phyloP scores from a whole-genome alignment of 352 stramenopile species.

The Paralagenidium karlingii region DNA sequence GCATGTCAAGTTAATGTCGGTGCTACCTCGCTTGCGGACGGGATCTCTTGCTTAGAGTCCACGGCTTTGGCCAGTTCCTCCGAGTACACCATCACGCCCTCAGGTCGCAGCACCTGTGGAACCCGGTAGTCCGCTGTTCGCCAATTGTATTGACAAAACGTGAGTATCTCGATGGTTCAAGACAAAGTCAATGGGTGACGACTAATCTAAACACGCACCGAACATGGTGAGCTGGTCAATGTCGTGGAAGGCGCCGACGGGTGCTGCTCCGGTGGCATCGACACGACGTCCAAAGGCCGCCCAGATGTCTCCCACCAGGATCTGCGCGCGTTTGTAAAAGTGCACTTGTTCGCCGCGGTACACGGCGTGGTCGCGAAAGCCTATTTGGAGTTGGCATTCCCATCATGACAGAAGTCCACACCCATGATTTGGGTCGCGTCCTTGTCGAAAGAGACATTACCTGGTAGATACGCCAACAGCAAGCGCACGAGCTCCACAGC shows the following conservation, averaged over 20 bases:
- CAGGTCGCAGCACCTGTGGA: conserved; percentile 56
- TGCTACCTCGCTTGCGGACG: conserved; percentile 42
- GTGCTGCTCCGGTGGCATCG: too few relatives aligned
- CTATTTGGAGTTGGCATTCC: conserved; percentile 2
- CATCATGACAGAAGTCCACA: too few relatives aligned
- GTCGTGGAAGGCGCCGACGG: conserved; percentile 62
- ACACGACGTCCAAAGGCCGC: conserved; percentile 63
- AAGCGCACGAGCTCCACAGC: conserved; percentile 49
- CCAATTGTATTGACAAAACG: neutral
- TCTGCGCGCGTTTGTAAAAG: conserved; percentile 86
- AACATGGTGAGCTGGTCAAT: conserved; percentile 85
- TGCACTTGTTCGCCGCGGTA: conserved; percentile 76
- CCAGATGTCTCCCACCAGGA: conserved; percentile 81
- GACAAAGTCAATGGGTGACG: neutral
- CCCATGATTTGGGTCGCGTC: too few relatives aligned
- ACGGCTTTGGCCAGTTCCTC: conserved; percentile 25
- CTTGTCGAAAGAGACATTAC: conserved; percentile 4
- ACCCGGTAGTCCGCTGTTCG: conserved; percentile 76
- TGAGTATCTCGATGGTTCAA: neutral
- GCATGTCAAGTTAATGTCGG: neutral
- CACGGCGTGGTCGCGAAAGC: conserved; percentile 74
- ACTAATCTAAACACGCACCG: conserved; percentile 21
- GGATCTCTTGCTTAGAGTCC: conserved; percentile 38
- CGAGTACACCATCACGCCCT: conserved; percentile 61
- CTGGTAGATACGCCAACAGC: conserved; percentile 58